Evolutionary conservation across 305 asterid genomes (phyloP).

Genomic region (Solanum hybrid): DNA sequence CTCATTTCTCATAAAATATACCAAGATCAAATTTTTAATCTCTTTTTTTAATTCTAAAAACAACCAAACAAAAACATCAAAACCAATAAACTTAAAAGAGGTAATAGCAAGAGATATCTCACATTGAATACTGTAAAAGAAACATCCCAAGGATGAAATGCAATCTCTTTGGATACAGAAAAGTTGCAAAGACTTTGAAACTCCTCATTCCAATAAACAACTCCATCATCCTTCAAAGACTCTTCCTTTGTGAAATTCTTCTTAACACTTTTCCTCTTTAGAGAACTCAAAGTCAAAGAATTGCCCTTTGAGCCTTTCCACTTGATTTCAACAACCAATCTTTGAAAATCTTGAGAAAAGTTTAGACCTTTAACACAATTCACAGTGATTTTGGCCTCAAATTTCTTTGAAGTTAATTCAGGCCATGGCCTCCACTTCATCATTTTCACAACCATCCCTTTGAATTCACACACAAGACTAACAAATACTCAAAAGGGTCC

Average conservation of each 20-base stretch:
- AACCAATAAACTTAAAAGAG: background rate
- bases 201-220: constrained; percentile 9
- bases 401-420: constrained; percentile 43
- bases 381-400: constrained; percentile 39
- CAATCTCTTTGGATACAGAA: constrained; percentile 23
- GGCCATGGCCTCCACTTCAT: constrained; percentile 83
- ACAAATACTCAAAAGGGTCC: background rate
- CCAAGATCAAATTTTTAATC: background rate
- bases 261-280: constrained; percentile 39
- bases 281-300: constrained; percentile 25
- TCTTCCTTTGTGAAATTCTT: constrained; percentile 57
- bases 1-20: background rate
- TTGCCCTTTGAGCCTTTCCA: constrained; percentile 61
- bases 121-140: constrained; percentile 45
- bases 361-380: constrained; percentile 27
- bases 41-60: background rate
- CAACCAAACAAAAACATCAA: background rate
- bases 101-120: constrained; percentile 17
- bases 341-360: constrained; percentile 18
- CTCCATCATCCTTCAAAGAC: constrained; percentile 23
- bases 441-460: constrained; percentile 64
- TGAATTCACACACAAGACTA: background rate
- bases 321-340: constrained; percentile 42
- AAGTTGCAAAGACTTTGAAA: constrained; percentile 2
- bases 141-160: constrained; percentile 60